phyloP scores from a whole-genome alignment of 1,284 basidiomycete genomes.

The Pseudozyma sp. region DNA sequence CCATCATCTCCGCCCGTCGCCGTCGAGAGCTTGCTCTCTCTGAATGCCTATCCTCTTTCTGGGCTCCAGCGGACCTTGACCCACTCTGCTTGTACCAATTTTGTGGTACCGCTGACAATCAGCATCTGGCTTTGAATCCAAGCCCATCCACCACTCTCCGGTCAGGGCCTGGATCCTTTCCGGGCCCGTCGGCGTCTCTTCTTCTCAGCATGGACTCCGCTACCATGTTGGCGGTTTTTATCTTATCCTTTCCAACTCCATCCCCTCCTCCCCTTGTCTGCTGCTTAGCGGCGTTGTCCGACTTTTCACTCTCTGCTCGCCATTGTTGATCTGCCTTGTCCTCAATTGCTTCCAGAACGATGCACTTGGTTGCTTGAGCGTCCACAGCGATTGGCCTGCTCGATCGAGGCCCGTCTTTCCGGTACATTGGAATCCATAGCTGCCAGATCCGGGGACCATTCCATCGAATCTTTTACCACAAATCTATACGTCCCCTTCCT shows the following conservation, averaged over 20 bases:
- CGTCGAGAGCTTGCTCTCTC: background rate
- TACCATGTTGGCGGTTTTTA: background rate
- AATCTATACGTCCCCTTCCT: background rate
- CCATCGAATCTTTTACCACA: conserved; percentile 16
- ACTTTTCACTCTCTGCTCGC: conserved; percentile 5
- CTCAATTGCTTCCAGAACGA: conserved; percentile 3
- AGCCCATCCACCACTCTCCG: background rate
- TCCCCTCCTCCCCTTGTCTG: background rate
- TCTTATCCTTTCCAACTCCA: background rate
- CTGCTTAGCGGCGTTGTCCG: background rate
- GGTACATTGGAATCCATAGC: conserved; percentile 13
- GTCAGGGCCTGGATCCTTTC: conserved; percentile 29
- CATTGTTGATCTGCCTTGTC: background rate
- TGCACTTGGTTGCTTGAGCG: background rate
- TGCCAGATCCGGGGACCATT: conserved; percentile 19
- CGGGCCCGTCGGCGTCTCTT: conserved; percentile 23
- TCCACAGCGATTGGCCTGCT: conserved; percentile 6
- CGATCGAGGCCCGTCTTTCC: conserved; percentile 7
- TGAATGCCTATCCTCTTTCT: background rate
- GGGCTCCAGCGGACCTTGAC: conserved; percentile 1
- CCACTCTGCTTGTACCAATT: conserved; percentile 24
- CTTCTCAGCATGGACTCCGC: conserved; percentile 9
- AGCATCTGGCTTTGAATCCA: conserved; percentile 20
- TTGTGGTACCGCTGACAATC: conserved; percentile 26
- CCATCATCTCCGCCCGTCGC: conserved; percentile 14